A percentile compares a stretch with the other conserved stretches of the same genome.
These are phyloP conservation scores for Rhodocollybia butyracea DNA, from an alignment of 768 basidiomycete genomes.

Conservation along the genomic window DNA sequence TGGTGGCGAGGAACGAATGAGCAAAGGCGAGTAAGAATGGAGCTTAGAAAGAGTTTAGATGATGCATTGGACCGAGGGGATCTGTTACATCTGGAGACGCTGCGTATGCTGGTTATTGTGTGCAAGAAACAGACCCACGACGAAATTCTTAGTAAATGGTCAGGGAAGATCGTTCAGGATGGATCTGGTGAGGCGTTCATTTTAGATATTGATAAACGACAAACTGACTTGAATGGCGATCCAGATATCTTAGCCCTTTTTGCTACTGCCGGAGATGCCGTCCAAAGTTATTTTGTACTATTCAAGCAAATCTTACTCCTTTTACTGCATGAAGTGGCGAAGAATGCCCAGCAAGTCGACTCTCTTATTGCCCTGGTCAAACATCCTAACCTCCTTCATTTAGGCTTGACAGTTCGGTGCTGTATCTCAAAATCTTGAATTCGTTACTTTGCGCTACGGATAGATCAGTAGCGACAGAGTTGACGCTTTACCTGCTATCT, in stretches of 20 bases:
- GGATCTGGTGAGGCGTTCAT: not conserved
- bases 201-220: not conserved
- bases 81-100: conserved; percentile 43
- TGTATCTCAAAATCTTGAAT: conserved; percentile 51
- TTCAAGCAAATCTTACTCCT: conserved; percentile 2
- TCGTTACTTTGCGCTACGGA: conserved; percentile 33
- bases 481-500: conserved; percentile 36
- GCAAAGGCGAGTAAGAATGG: conserved; percentile 33
- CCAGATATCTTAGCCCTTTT: not conserved
- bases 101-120: conserved; percentile 65
- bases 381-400: not conserved
- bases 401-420: conserved; percentile 45
- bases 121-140: conserved; percentile 32
- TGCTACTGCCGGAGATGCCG: not conserved
- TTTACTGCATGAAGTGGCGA: not conserved
- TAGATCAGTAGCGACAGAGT: not conserved
- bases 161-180: conserved; percentile 8
- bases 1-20: conserved; percentile 62
- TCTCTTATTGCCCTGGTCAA: not conserved
- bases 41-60: conserved; percentile 50
- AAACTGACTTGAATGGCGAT: not conserved
- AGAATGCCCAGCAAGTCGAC: conserved; percentile 19
- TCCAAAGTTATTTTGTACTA: not conserved
- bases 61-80: conserved; percentile 32
- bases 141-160: conserved; percentile 28